A percentile compares a stretch with the other conserved stretches of the same genome.
Evolutionary conservation across 192 early-diverging fungal genomes (phyloP).

Genomic region (Backusella sp.): DNA sequence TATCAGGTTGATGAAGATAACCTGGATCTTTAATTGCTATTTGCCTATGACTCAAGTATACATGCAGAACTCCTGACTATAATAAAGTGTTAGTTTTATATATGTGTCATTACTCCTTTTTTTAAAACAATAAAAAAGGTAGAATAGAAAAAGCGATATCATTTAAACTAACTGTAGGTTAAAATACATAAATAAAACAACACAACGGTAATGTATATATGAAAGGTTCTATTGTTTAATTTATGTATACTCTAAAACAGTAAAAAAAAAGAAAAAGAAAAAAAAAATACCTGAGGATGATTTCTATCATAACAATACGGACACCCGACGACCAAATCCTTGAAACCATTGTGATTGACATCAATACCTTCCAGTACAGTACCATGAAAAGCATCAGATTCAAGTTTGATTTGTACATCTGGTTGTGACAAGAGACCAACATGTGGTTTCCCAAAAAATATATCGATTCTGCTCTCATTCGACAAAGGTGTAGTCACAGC

Average conservation of each 20-base stretch:
- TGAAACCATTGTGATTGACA: constrained; percentile 59
- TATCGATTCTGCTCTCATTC: constrained; percentile 58
- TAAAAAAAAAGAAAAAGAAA: constrained; percentile 12
- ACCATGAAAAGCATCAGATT: constrained; percentile 36
- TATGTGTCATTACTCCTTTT: neutral
- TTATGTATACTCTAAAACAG: constrained; percentile 9
- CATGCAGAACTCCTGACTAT: constrained; percentile 49
- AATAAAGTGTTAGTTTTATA: constrained; percentile 10
- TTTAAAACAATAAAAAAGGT: neutral
- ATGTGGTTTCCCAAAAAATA: constrained; percentile 60
- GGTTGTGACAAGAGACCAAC: constrained; percentile 42
- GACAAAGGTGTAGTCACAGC: constrained; percentile 64
- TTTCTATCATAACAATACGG: constrained; percentile 41
- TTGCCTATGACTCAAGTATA: constrained; percentile 29
- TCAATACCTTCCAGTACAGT: constrained; percentile 56
- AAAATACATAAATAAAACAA: neutral
- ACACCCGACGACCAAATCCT: constrained; percentile 68
- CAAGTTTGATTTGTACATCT: constrained; percentile 40
- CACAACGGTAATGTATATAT: neutral
- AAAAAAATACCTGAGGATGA: neutral
- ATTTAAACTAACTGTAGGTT: neutral
- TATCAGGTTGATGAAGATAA: neutral
- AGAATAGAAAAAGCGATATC: neutral
- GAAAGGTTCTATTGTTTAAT: neutral
- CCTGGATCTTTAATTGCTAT: neutral